These are phyloP conservation scores for Auriscalpium orientale DNA, from an alignment of 768 basidiomycete genomes.

Conservation along the genomic window DNA sequence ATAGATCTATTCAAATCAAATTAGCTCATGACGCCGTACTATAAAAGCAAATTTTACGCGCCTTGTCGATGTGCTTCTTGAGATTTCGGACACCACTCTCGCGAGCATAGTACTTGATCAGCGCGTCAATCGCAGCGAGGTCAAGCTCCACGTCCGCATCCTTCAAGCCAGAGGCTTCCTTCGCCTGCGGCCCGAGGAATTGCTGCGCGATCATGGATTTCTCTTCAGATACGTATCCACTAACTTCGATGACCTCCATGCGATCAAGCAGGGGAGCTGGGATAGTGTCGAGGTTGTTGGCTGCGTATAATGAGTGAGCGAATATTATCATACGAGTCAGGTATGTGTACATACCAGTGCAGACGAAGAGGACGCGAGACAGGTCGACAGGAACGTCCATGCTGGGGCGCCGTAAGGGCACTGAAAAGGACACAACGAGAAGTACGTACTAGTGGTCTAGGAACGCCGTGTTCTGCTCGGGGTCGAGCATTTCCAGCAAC, in stretches of 20 bases:
- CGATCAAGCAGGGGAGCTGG: conserved; percentile 90
- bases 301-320: conserved; percentile 24
- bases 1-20: conserved; percentile 61
- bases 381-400: conserved; percentile 97
- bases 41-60: conserved; percentile 21
- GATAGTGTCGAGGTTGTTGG: conserved; percentile 89
- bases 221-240: conserved; percentile 91
- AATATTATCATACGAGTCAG: neutral
- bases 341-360: conserved; percentile 50
- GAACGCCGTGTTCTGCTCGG: conserved; percentile 92
- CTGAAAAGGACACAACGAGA: neutral
- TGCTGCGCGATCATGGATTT: conserved; percentile 81
- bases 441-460: conserved; percentile 83
- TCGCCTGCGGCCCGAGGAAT: conserved; percentile 90
- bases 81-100: conserved; percentile 95
- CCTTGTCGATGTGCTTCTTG: conserved; percentile 99
- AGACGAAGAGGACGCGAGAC: conserved; percentile 94
- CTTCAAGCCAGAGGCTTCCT: conserved; percentile 81
- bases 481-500: conserved; percentile 86
- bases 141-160: conserved; percentile 78
- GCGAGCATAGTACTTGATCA: conserved; percentile 96
- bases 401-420: conserved; percentile 30
- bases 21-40: neutral
- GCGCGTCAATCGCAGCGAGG: conserved; percentile 65
- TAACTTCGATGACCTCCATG: conserved; percentile 95